Evolutionary conservation across 2,329 filamentous ascomycete species (phyloP).

Genomic region (Epichloe sibirici): DNA sequence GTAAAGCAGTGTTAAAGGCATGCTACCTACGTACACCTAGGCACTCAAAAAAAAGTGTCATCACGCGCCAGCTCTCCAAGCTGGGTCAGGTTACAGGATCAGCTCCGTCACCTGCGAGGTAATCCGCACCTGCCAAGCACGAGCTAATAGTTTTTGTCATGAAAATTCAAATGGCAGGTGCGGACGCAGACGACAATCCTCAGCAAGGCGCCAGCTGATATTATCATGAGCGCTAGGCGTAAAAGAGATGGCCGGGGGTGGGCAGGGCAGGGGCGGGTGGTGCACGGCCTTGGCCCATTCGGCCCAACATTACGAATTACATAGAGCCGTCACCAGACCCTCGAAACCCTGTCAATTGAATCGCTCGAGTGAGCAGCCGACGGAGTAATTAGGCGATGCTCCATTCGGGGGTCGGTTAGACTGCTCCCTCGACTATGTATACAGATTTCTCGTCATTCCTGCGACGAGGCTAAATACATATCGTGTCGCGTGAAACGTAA

Average conservation of each 20-base stretch:
- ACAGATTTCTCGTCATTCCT: neutral
- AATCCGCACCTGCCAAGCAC: neutral
- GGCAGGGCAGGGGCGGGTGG: neutral
- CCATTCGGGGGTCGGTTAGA: too few species aligned
- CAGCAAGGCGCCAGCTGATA: neutral
- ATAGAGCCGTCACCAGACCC: slow-evolving; percentile 4
- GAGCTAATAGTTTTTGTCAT: neutral
- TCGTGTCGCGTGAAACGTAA: neutral
- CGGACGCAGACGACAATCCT: neutral
- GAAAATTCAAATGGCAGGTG: neutral
- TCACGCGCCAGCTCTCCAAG: neutral
- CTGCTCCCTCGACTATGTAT: too few species aligned
- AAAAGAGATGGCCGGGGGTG: slow-evolving; percentile 6
- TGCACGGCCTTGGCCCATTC: neutral
- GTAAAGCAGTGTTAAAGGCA: neutral
- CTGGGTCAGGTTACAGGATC: too few species aligned
- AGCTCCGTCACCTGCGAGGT: neutral
- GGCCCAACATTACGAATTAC: neutral
- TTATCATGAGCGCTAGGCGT: neutral
- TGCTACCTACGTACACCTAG: too few species aligned
- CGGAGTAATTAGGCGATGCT: too few species aligned
- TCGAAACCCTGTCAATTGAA: neutral
- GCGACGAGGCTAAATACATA: neutral
- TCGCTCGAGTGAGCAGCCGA: too few species aligned
- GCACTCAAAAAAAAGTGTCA: neutral